These are phyloP conservation scores for Hylodesmum podocarpum DNA, from an alignment of 306 rosid genomes.

Conservation along the genomic window DNA sequence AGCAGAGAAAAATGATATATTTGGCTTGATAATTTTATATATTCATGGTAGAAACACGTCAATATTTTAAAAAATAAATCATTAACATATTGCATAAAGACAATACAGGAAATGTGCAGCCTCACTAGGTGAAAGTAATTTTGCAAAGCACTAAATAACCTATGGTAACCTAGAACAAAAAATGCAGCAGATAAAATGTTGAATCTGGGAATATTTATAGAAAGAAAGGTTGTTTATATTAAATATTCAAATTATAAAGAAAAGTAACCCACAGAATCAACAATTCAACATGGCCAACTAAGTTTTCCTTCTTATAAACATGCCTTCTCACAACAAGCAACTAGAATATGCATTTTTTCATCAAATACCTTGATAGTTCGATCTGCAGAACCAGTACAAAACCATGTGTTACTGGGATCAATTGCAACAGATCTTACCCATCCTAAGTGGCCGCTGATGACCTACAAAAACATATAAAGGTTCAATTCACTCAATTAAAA, in stretches of 20 bases:
- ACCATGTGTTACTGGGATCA: conserved; percentile 98
- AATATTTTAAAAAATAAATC: background rate
- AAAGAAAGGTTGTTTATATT: background rate
- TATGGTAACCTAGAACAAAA: background rate
- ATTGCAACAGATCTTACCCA: conserved; percentile 98
- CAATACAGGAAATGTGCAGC: background rate
- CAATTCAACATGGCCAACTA: conserved; percentile 22
- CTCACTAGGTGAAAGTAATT: background rate
- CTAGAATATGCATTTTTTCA: conserved; percentile 19
- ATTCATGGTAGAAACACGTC: background rate
- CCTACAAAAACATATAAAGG: conserved; percentile 51
- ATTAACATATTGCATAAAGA: background rate
- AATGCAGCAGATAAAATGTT: background rate
- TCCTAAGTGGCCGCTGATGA: conserved; percentile 97
- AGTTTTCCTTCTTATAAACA: background rate
- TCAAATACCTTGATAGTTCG: conserved; percentile 90
- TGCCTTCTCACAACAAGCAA: conserved; percentile 8
- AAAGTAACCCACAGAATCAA: conserved; percentile 12
- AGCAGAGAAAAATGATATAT: background rate
- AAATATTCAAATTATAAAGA: conserved; percentile 7
- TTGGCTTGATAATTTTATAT: background rate
- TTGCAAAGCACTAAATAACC: background rate
- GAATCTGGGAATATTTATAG: conserved; percentile 6
- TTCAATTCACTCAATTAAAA: background rate
- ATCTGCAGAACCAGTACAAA: conserved; percentile 99